Conservation (phyloP, 495 filamentous ascomycete genomes). For the Articulospora tetracladia region DNA sequence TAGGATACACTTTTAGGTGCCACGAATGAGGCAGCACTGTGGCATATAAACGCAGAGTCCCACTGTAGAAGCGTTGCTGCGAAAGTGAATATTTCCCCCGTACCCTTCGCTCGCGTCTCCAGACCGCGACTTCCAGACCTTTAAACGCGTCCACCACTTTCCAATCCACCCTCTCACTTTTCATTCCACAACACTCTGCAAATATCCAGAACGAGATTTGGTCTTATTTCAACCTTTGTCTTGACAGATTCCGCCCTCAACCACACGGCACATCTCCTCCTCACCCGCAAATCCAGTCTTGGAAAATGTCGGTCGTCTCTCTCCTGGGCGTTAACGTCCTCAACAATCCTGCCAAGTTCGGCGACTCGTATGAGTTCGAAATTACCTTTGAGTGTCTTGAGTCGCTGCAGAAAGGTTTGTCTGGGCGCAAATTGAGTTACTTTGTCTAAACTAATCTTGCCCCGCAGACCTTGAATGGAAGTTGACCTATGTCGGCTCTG, state of each 20-base stretch:
- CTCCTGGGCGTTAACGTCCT: conserved; percentile 90
- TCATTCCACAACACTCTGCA: neutral
- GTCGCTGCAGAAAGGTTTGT: conserved; percentile 78
- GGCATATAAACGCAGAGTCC: neutral
- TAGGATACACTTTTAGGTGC: neutral
- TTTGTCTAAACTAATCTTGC: neutral
- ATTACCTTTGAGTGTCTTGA: conserved; percentile 99
- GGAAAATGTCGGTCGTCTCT: conserved; percentile 92
- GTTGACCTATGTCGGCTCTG: conserved; percentile 96
- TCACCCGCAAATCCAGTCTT: conserved; percentile 4
- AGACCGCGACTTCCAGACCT: conserved; percentile 7
- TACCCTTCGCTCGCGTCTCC: neutral
- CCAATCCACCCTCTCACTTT: neutral
- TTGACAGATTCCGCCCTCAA: neutral
- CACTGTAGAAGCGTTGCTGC: neutral
- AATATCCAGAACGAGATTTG: neutral
- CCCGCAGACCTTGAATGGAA: conserved; percentile 94
- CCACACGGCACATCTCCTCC: neutral
- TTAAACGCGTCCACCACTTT: conserved; percentile 6
- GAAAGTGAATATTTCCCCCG: neutral
- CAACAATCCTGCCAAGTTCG: conserved; percentile 94
- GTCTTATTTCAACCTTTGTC: neutral
- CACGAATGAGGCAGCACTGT: too few species aligned
- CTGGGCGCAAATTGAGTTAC: neutral
- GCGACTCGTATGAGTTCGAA: conserved; percentile 87